Conservation (phyloP, 2,329 filamentous ascomycete genomes). For the Dryadomyces quercivorus region DNA sequence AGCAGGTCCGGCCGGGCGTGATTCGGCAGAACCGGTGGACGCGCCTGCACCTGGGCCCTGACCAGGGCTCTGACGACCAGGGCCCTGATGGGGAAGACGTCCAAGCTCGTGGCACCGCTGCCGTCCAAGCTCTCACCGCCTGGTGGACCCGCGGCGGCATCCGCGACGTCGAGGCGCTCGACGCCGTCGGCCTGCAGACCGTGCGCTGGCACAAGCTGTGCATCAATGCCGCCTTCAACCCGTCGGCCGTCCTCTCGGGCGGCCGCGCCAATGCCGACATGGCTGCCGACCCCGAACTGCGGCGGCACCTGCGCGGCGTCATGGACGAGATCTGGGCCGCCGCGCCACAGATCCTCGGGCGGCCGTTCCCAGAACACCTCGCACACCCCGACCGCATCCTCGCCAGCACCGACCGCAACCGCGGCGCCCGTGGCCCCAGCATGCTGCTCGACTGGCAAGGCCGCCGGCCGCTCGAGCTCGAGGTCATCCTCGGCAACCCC, state of each 20-base stretch:
- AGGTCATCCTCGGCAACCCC: slow-evolving; percentile 62
- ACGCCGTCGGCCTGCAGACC: slow-evolving; percentile 54
- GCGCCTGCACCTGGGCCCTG: slow-evolving; percentile 56
- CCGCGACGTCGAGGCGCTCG: slow-evolving; percentile 45
- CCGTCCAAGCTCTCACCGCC: slow-evolving; percentile 36
- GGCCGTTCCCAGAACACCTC: slow-evolving; percentile 45
- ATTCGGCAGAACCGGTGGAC: slow-evolving; percentile 66
- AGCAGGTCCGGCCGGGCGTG: slow-evolving; percentile 48
- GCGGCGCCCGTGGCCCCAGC: slow-evolving; percentile 44
- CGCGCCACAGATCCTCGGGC: slow-evolving; percentile 49
- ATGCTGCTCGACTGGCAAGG: slow-evolving; percentile 63
- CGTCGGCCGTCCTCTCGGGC: slow-evolving; percentile 54
- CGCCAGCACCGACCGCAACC: slow-evolving; percentile 49
- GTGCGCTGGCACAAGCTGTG: slow-evolving; percentile 67
- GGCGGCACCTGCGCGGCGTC: slow-evolving; percentile 47
- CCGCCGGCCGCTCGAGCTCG: slow-evolving; percentile 54
- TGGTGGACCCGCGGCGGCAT: slow-evolving; percentile 48
- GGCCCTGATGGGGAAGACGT: too few species aligned
- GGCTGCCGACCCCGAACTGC: slow-evolving; percentile 47
- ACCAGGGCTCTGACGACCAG: slow-evolving; percentile 18
- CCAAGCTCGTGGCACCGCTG: slow-evolving; percentile 20
- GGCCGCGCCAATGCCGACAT: slow-evolving; percentile 55
- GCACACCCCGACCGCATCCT: slow-evolving; percentile 52
- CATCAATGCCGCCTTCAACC: slow-evolving; percentile 67
- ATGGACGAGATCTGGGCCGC: slow-evolving; percentile 60